Conservation (phyloP, 208 protist species). For the Acanthamoeba castellanii region DNA sequence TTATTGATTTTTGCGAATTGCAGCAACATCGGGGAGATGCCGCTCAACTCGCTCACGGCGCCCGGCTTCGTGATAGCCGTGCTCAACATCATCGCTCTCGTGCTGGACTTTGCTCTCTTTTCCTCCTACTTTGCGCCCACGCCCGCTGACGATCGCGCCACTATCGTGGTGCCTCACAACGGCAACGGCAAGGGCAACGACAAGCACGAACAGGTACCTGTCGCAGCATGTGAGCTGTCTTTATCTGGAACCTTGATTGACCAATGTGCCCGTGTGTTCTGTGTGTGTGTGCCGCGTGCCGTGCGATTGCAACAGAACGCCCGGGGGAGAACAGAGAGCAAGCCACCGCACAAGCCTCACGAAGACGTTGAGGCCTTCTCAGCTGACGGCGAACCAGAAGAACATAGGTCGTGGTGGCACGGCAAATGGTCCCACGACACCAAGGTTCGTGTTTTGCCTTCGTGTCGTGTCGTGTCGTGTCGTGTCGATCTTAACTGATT, state of each 20-base stretch:
- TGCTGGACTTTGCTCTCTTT: constrained; percentile 4
- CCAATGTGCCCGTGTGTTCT: too few species aligned
- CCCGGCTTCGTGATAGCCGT: constrained; percentile 37
- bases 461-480: too few species aligned
- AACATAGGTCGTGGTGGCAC: background rate
- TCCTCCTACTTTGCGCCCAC: background rate
- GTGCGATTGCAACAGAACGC: background rate
- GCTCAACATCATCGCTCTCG: background rate
- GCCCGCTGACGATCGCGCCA: background rate
- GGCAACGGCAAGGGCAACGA: background rate
- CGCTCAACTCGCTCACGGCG: background rate
- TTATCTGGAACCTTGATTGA: too few species aligned
- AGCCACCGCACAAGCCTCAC: background rate
- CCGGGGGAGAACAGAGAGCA: background rate
- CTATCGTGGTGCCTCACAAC: constrained; percentile 13
- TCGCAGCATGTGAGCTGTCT: too few species aligned
- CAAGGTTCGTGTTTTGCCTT: background rate
- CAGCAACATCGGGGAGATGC: background rate
- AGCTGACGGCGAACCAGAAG: background rate
- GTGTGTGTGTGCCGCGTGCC: too few species aligned
- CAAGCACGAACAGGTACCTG: background rate
- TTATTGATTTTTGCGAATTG: background rate
- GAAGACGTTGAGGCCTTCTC: background rate
- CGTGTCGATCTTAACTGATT: too few species aligned
- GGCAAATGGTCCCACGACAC: background rate